These are phyloP conservation scores for Otatea glauca DNA, from an alignment of 176 grass and related monocot genomes.

Conservation along the genomic window DNA sequence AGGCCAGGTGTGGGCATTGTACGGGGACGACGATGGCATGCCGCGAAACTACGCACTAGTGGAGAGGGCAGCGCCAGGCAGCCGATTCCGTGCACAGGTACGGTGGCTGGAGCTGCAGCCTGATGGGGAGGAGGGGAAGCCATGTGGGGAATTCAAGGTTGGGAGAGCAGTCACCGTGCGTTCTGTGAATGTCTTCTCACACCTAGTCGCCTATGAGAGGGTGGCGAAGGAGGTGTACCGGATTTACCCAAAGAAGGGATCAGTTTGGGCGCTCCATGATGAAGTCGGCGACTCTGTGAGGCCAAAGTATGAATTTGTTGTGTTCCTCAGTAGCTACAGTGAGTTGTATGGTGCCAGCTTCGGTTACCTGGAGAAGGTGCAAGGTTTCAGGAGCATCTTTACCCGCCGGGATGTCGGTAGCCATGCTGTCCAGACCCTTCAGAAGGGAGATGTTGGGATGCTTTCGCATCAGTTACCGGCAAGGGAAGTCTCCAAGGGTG, in stretches of 20 bases:
- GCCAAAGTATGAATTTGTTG: slow-evolving; percentile 64
- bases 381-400: slow-evolving; percentile 87
- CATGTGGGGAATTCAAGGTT: slow-evolving; percentile 80
- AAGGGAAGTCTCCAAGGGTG: slow-evolving; percentile 54
- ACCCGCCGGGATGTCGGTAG: slow-evolving; percentile 54
- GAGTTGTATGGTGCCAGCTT: slow-evolving; percentile 70
- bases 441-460: slow-evolving; percentile 50
- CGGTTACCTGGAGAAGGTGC: slow-evolving; percentile 76
- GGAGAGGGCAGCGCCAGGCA: slow-evolving; percentile 47
- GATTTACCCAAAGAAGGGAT: slow-evolving; percentile 81
- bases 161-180: slow-evolving; percentile 50
- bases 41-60: slow-evolving; percentile 74
- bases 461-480: slow-evolving; percentile 83
- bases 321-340: slow-evolving; percentile 71
- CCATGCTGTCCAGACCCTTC: slow-evolving; percentile 60
- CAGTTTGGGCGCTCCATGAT: slow-evolving; percentile 73
- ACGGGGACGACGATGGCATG: slow-evolving; percentile 89
- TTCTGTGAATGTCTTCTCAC: slow-evolving; percentile 89
- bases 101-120: slow-evolving; percentile 71
- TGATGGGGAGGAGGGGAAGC: slow-evolving; percentile 46
- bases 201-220: slow-evolving; percentile 63
- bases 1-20: slow-evolving; percentile 93
- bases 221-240: slow-evolving; percentile 59
- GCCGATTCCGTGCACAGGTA: slow-evolving; percentile 53
- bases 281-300: slow-evolving; percentile 16